Evolutionary conservation across 1,284 basidiomycete genomes (phyloP), one percentile per base, ranked within the genome.

Genomic region (Leccinum holopus): DNA sequence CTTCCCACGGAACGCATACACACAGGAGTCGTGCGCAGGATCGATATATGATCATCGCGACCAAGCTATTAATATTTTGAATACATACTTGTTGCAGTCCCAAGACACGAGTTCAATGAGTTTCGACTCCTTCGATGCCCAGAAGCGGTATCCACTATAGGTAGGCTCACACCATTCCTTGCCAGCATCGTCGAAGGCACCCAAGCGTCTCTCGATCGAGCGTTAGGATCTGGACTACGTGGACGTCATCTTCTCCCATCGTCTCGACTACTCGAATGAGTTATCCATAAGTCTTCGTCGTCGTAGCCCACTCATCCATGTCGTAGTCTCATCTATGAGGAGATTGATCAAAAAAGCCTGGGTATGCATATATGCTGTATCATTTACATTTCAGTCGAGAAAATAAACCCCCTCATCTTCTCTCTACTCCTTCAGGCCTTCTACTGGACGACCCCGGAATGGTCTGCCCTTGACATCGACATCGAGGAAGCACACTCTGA

Each of bases 161-260:
- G 41, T n/a, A 44, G 41, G 10, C 16, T 10, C 11, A 21, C 61
- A 70, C 16, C 63, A 41, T n/a, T 5, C 21, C 8, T 7, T 32
- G 14, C 12, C 18, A 86, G 81, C 72, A 80, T 89, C 67, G 80
- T 91, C 64, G 88, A 91, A 71, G 89, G 87, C 14, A 78, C 84
- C 30, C 80, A 83, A 65, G 81, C 80, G 47, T 84, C 81, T 5
- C 79, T 91, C n/a, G 77, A 85, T n/a, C n/a, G n/a, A n/a, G 71
- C 83, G 88, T 44, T 79, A 89, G 14, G 81, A 83, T 57, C 78
- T 88, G 66, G 82, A 86, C 71, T 91, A 91, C 67, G 86, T 87
- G 39, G 86, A 87, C 69, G 78, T 87, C 57, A 69, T 84, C 57
- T 84, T 86, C 51, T 81, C 82, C 8, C 87, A 88, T 68, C 82